Conservation (phyloP, 2,329 filamentous ascomycete species). For the Chrysoporthe puriensis region DNA sequence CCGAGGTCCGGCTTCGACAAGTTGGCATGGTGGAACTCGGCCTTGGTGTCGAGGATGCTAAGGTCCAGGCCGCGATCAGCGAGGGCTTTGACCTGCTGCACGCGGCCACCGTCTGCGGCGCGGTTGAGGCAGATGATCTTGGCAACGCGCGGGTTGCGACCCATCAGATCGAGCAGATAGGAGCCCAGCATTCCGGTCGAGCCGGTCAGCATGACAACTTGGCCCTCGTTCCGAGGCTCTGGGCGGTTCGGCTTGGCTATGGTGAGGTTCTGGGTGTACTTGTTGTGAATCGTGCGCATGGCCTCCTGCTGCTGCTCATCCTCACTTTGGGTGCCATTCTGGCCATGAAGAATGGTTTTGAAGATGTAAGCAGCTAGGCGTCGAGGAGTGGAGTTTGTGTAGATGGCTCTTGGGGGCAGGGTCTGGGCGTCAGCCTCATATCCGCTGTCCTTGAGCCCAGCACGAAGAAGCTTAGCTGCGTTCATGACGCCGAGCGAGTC, state of each 20-base stretch:
- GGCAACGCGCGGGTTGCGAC: constrained; percentile 38
- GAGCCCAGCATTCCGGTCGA: constrained; percentile 45
- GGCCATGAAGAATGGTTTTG: constrained; percentile 4
- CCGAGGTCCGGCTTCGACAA: constrained; percentile 51
- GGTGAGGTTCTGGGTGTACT: constrained; percentile 38
- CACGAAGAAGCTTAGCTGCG: constrained; percentile 30
- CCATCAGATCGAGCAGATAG: constrained; percentile 43
- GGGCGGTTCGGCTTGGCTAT: constrained; percentile 31
- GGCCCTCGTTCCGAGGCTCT: constrained; percentile 30
- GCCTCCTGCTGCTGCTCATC: constrained; percentile 26
- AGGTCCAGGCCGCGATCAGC: constrained; percentile 41
- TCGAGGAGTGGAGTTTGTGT: constrained; percentile 37
- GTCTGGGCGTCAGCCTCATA: constrained; percentile 21
- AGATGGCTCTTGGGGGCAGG: constrained; percentile 35
- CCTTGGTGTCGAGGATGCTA: constrained; percentile 38
- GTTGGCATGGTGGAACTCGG: constrained; percentile 52
- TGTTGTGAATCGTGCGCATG: constrained; percentile 32
- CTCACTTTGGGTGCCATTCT: constrained; percentile 24
- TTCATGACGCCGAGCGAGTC: constrained; percentile 46
- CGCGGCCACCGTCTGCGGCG: constrained; percentile 41
- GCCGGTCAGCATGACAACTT: constrained; percentile 44
- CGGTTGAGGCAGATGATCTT: constrained; percentile 52
- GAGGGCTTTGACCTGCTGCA: constrained; percentile 43
- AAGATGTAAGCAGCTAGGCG: constrained; percentile 34
- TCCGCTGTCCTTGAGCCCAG: constrained; percentile 31